Conservation (phyloP, 495 filamentous ascomycete genomes). For the Penicillium tannophilum region DNA sequence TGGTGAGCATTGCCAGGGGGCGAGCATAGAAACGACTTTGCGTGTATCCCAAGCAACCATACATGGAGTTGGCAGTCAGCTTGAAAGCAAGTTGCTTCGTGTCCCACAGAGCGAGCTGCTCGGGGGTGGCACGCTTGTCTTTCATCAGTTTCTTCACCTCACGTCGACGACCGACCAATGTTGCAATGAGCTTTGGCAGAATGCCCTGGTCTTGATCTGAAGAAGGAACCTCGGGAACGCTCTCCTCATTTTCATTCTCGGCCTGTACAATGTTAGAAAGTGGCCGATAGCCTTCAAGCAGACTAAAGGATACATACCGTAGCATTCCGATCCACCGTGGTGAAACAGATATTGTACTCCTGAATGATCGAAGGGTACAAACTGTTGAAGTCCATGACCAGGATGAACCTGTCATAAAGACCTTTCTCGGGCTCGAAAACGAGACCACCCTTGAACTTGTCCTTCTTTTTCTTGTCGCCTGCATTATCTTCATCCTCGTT, state of each 20-base stretch:
- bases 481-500: slow-evolving; percentile 70
- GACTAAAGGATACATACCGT: slow-evolving; percentile 46
- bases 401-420: slow-evolving; percentile 92
- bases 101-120: slow-evolving; percentile 93
- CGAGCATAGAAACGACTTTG: slow-evolving; percentile 96
- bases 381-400: slow-evolving; percentile 99
- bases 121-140: slow-evolving; percentile 78
- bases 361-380: slow-evolving; percentile 98
- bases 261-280: slow-evolving; percentile 45
- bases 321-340: slow-evolving; percentile 79
- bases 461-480: slow-evolving; percentile 95
- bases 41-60: slow-evolving; percentile 94
- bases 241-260: slow-evolving; percentile 75
- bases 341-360: slow-evolving; percentile 99
- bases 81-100: slow-evolving; percentile 97
- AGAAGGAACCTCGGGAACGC: slow-evolving; percentile 71
- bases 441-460: slow-evolving; percentile 97
- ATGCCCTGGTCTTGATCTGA: slow-evolving; percentile 73
- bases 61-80: slow-evolving; percentile 99
- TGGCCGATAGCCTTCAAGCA: neutral
- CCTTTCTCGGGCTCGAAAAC: slow-evolving; percentile 98
- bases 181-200: slow-evolving; percentile 85
- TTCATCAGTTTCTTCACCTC: slow-evolving; percentile 98
- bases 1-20: slow-evolving; percentile 92
- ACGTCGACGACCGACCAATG: slow-evolving; percentile 80